Evolutionary conservation across 2,329 filamentous ascomycete species (phyloP).

Genomic region (Penicillium capsulatum): DNA sequence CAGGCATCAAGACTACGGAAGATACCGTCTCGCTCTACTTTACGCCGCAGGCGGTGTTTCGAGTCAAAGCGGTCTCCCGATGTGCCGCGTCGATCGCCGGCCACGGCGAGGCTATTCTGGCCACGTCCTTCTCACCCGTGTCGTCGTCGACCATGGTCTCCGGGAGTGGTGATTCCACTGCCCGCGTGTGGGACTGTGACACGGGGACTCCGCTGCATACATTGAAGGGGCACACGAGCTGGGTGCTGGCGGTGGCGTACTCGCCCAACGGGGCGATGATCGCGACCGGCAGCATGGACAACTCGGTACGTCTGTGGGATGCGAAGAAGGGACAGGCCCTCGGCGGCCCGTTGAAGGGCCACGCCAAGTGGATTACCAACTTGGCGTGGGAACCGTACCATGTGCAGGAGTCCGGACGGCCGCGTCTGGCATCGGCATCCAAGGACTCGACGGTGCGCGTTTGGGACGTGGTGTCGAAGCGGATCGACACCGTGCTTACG

Average conservation of each 20-base stretch:
- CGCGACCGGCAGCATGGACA: slow-evolving; percentile 90
- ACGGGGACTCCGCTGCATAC: slow-evolving; percentile 86
- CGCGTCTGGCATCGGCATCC: slow-evolving; percentile 77
- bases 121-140: slow-evolving; percentile 77
- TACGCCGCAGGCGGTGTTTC: slow-evolving; percentile 86
- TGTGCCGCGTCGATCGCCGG: slow-evolving; percentile 85
- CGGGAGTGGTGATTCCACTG: slow-evolving; percentile 86
- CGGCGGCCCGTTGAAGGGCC: slow-evolving; percentile 72
- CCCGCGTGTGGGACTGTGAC: slow-evolving; percentile 90
- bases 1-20: slow-evolving; percentile 54
- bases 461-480: slow-evolving; percentile 76
- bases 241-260: slow-evolving; percentile 85
- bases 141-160: slow-evolving; percentile 75
- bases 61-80: slow-evolving; percentile 84
- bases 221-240: slow-evolving; percentile 79
- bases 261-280: slow-evolving; percentile 76
- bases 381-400: slow-evolving; percentile 94
- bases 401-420: slow-evolving; percentile 66
- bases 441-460: slow-evolving; percentile 86
- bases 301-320: slow-evolving; percentile 85
- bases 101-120: slow-evolving; percentile 85
- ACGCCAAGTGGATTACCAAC: slow-evolving; percentile 83
- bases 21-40: slow-evolving; percentile 60
- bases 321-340: slow-evolving; percentile 71
- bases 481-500: slow-evolving; percentile 74